A percentile compares a stretch with the other conserved stretches of the same genome.
These are phyloP conservation scores for Brassica hybrid DNA, from an alignment of 441 rosid genomes.

Conservation along the genomic window DNA sequence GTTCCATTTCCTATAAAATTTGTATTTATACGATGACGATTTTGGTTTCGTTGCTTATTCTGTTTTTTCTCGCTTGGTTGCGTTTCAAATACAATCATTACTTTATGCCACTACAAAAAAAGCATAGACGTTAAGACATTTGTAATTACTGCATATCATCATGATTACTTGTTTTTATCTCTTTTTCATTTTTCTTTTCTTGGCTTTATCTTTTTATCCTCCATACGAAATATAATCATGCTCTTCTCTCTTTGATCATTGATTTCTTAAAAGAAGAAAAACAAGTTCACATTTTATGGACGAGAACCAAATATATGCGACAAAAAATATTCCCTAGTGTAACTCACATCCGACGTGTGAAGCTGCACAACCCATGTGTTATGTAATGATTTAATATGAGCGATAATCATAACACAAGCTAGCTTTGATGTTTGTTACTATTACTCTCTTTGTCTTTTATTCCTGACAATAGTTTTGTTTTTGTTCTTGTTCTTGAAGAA, in stretches of 20 bases:
- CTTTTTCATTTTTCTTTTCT: not conserved
- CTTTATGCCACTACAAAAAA: slow-evolving; percentile 28
- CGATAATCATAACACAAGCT: not conserved
- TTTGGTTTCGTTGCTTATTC: slow-evolving; percentile 34
- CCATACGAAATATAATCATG: slow-evolving; percentile 39
- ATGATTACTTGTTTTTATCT: slow-evolving; percentile 42
- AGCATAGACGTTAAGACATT: slow-evolving; percentile 33
- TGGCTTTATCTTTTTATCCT: slow-evolving; percentile 38
- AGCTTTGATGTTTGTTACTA: slow-evolving; percentile 30
- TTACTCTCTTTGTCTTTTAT: slow-evolving; percentile 19
- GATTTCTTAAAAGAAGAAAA: slow-evolving; percentile 2
- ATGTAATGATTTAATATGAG: not conserved
- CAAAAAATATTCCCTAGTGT: slow-evolving; percentile 27
- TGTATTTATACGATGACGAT: slow-evolving; percentile 16
- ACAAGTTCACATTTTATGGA: slow-evolving; percentile 22
- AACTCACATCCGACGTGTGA: slow-evolving; percentile 43
- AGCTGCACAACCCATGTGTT: slow-evolving; percentile 45
- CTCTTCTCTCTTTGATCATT: slow-evolving; percentile 42
- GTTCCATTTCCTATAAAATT: not conserved
- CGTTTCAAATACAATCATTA: slow-evolving; percentile 39
- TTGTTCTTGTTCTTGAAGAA: not conserved
- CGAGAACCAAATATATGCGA: slow-evolving; percentile 42
- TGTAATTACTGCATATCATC: slow-evolving; percentile 41
- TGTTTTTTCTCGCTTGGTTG: slow-evolving; percentile 25
- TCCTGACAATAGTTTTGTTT: not conserved